A percentile compares a stretch with the other conserved stretches of the same genome.
Conservation (phyloP, 129 eudicot species). For the Chrysanthemum lavandulifolium region DNA sequence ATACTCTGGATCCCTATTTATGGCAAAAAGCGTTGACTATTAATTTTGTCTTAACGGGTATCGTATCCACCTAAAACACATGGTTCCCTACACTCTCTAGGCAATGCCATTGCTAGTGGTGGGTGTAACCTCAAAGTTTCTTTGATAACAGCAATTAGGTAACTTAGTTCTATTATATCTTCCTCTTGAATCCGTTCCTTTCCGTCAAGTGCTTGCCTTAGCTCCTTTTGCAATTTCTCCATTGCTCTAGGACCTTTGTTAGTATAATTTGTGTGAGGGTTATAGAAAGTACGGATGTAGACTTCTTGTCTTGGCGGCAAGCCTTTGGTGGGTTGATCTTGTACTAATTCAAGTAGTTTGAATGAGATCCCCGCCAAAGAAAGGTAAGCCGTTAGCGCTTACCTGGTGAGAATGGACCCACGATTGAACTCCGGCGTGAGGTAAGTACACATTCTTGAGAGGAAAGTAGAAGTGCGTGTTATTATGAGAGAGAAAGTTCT, state of each 20-base stretch:
- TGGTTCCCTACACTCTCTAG: conserved; percentile 21
- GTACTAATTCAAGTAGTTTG: no score
- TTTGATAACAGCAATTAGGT: neutral
- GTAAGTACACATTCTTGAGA: no score
- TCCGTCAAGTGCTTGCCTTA: neutral
- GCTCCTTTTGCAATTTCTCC: neutral
- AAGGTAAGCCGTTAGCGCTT: no score
- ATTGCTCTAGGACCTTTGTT: neutral
- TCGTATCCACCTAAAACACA: conserved; percentile 18
- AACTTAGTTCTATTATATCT: neutral
- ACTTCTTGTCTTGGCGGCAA: no score
- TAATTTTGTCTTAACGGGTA: neutral
- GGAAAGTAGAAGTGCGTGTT: no score
- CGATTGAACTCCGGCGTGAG: no score
- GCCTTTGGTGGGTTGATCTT: no score
- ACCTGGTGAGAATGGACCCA: no score
- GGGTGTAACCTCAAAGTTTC: conserved; percentile 10
- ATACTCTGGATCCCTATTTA: conserved; percentile 9
- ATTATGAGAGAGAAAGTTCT: no score
- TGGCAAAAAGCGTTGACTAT: conserved; percentile 1
- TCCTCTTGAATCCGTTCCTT: conserved; percentile 1
- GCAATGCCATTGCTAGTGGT: neutral
- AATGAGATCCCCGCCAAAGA: no score
- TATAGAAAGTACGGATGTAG: no score
- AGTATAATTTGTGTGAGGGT: no score